phyloP scores from a whole-genome alignment of 768 basidiomycete species.

The Termitomyces eurrhizus region DNA sequence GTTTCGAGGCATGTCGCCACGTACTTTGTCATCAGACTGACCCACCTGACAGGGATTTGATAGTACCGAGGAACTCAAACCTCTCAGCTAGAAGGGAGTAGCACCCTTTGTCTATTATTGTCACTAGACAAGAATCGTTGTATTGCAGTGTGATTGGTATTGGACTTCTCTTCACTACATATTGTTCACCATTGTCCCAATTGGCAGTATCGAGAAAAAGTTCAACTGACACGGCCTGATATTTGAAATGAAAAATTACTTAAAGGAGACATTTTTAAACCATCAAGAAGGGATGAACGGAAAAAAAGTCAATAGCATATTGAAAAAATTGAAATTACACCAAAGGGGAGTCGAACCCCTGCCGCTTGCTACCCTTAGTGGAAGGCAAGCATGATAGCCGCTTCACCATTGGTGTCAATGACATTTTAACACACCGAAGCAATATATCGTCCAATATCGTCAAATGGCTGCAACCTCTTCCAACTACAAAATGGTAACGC shows the following conservation, averaged over 20 bases:
- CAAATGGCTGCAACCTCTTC: too few species aligned
- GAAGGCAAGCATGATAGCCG: conserved; percentile 94
- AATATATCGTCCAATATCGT: too few species aligned
- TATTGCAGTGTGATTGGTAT: background rate
- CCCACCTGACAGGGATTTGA: background rate
- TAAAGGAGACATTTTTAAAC: too few species aligned
- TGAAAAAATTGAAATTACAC: conserved; percentile 29
- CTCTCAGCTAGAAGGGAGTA: background rate
- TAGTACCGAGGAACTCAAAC: background rate
- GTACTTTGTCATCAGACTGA: background rate
- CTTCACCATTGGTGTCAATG: conserved; percentile 64
- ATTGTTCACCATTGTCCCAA: too few species aligned
- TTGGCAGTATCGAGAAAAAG: too few species aligned
- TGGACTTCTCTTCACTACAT: too few species aligned
- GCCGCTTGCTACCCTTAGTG: conserved; percentile 56
- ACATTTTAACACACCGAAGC: too few species aligned
- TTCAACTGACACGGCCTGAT: too few species aligned
- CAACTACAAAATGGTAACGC: too few species aligned
- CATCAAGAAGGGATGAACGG: too few species aligned
- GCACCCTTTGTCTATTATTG: background rate
- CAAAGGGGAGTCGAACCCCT: conserved; percentile 77
- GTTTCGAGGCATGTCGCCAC: background rate
- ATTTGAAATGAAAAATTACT: too few species aligned
- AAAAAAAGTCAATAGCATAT: too few species aligned
- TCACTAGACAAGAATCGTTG: background rate